Evolutionary conservation across 2,329 filamentous ascomycete species (phyloP), one percentile per base, ranked within the genome.

Genomic region (Thelonectria rubi): DNA sequence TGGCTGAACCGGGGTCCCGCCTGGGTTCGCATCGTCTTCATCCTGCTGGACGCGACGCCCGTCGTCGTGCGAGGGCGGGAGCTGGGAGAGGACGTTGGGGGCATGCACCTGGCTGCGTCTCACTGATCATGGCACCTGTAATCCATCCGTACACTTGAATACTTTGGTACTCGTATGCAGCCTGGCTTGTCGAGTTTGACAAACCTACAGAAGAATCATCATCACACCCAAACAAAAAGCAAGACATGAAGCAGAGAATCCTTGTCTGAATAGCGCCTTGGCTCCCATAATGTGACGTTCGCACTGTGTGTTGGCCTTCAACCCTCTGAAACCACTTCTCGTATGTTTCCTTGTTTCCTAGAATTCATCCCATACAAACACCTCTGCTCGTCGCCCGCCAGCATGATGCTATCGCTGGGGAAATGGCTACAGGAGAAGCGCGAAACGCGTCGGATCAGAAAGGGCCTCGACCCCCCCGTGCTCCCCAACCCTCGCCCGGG

Each of bases 1-100:
- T 64, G 54, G 62, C 21, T 48, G 30, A 64, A 64, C 20, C 30
- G 37, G 11, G 53, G 45, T 10, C 39, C 48, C 4, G 9, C 32
- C 1, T 59, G 59, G 62, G 59, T 48, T 8, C 43, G 59, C 3
- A 49, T 64, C 9, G 32, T 42, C 14, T 58, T 47, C 20, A 20
- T 58, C 9, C 20, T 51, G 26, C 21, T 58, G 47, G 24, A 58
- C 17, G 39, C 55, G n/a, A 49, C 34, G 24, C 53, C 53, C 18
- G 47, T 49, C 10, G 45, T 42, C 34, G 53, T 49, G 14, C 18
- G 39, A 9, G 45, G 53, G 45, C 14, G 49, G 37, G 20, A 24
- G n/a, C 45, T 49, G 2, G 37, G 43, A 17, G 45, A 56, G 34
- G 45, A 49, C n/a, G 45, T 56, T 32, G 53, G 45, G 15, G 45